Conservation (phyloP, 495 filamentous ascomycete species). For the Aspergillus sclerotioniger region DNA sequence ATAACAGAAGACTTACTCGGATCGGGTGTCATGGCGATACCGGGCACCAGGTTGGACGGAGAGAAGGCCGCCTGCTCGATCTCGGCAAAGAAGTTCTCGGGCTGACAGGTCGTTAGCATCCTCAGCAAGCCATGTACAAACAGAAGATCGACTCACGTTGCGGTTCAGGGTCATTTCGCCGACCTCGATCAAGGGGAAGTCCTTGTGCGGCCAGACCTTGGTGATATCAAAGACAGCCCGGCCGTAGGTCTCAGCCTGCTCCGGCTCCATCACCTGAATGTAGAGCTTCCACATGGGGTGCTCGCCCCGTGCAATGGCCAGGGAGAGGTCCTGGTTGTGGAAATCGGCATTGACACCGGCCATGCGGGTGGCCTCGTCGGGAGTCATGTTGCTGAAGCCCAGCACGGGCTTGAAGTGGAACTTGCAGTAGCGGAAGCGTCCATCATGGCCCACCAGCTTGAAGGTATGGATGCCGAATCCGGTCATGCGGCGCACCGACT, state of each 20-base stretch:
- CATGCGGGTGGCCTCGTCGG: slow-evolving; percentile 50
- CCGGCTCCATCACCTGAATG: slow-evolving; percentile 52
- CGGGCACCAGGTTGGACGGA: slow-evolving; percentile 50
- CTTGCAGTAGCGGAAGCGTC: slow-evolving; percentile 60
- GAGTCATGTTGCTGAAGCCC: slow-evolving; percentile 53
- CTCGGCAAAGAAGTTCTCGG: slow-evolving; percentile 48
- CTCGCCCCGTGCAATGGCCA: slow-evolving; percentile 35
- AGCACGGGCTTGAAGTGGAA: slow-evolving; percentile 61
- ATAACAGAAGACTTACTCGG: slow-evolving; percentile 28
- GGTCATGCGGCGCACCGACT: slow-evolving; percentile 59
- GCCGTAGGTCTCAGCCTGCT: slow-evolving; percentile 32
- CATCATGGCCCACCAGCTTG: slow-evolving; percentile 56
- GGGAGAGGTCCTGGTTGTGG: slow-evolving; percentile 36
- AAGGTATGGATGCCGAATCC: slow-evolving; percentile 67
- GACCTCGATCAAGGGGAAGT: slow-evolving; percentile 41
- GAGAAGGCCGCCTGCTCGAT: slow-evolving; percentile 52
- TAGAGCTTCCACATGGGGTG: slow-evolving; percentile 46
- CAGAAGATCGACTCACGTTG: slow-evolving; percentile 23
- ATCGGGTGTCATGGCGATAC: slow-evolving; percentile 44
- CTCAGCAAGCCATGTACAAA: background rate
- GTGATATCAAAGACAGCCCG: slow-evolving; percentile 45
- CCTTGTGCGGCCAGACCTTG: slow-evolving; percentile 41
- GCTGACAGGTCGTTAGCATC: slow-evolving; percentile 22
- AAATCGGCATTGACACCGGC: slow-evolving; percentile 48
- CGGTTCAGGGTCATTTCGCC: slow-evolving; percentile 41